Evolutionary conservation across 129 eudicot genomes (phyloP).

Genomic region (Flaveria bidentis): DNA sequence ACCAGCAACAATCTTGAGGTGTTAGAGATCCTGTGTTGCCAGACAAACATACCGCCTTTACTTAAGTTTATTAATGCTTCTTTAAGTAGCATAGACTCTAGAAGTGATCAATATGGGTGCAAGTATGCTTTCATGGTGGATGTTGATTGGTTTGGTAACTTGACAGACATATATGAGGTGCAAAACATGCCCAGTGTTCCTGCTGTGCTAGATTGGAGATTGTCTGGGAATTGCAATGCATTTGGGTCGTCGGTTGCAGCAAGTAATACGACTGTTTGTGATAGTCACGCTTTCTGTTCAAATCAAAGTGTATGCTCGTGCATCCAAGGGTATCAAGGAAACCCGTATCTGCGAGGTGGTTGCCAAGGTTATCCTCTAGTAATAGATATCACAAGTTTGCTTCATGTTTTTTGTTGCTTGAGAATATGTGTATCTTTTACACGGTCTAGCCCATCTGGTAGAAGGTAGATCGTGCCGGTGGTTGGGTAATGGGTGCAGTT

Average conservation of each 20-base stretch:
- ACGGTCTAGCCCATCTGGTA: no score
- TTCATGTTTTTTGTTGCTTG: no score
- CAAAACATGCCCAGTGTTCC: constrained; percentile 7
- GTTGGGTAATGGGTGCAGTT: no score
- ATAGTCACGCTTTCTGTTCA: constrained; percentile 24
- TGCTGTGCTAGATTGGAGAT: constrained; percentile 33
- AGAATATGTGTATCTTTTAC: neutral
- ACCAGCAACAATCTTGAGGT: constrained; percentile 32
- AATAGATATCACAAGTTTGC: no score
- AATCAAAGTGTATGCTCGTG: constrained; percentile 34
- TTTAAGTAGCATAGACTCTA: constrained; percentile 23
- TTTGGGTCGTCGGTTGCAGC: constrained; percentile 15
- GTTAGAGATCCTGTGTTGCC: constrained; percentile 32
- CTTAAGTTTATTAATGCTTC: constrained; percentile 38
- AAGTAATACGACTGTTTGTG: constrained; percentile 20
- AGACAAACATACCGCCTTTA: constrained; percentile 35
- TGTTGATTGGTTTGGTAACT: constrained; percentile 18
- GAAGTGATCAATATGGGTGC: constrained; percentile 25
- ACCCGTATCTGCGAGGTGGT: constrained; percentile 35
- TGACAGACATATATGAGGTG: constrained; percentile 15
- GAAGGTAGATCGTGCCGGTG: no score
- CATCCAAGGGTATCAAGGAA: constrained; percentile 32
- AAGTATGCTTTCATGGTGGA: constrained; percentile 42
- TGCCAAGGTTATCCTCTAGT: constrained; percentile 33
- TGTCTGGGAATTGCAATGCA: constrained; percentile 10